Evolutionary conservation across 257 asterid species (phyloP).

Genomic region (Pogostemon cablin): DNA sequence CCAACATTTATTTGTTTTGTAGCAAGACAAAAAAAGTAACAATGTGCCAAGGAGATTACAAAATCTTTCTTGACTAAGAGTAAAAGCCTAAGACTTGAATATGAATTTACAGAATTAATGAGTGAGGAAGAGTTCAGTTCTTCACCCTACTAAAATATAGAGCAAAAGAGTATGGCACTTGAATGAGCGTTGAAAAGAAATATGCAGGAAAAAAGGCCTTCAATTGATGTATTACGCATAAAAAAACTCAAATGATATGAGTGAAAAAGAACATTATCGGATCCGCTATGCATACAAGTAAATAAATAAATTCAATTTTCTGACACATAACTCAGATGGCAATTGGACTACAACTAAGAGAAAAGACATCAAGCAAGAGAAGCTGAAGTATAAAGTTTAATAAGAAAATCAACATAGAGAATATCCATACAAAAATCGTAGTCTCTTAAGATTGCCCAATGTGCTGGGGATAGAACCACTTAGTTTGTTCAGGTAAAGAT

Average conservation of each 20-base stretch:
- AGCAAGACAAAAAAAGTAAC: constrained; percentile 20
- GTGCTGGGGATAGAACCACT: constrained; percentile 80
- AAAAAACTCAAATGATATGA: no score
- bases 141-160: background rate
- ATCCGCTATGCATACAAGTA: constrained; percentile 10
- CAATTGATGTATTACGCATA: background rate
- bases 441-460: constrained; percentile 66
- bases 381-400: constrained; percentile 10
- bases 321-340: constrained; percentile 8
- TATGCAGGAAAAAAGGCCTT: constrained; percentile 4
- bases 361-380: constrained; percentile 20
- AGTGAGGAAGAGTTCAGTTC: background rate
- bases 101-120: background rate
- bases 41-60: background rate
- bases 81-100: background rate
- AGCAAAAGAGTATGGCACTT: background rate
- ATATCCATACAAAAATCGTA: constrained; percentile 83
- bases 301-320: constrained; percentile 17
- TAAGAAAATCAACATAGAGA: background rate
- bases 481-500: constrained; percentile 82
- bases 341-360: background rate
- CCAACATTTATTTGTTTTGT: background rate
- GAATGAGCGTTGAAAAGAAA: background rate
- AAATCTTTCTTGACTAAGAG: background rate
- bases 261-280: no score